A percentile compares a stretch with the other conserved stretches of the same genome.
These are phyloP conservation scores for Rhodotorula mucilaginosa DNA, from an alignment of 1,284 basidiomycete species.

Conservation along the genomic window DNA sequence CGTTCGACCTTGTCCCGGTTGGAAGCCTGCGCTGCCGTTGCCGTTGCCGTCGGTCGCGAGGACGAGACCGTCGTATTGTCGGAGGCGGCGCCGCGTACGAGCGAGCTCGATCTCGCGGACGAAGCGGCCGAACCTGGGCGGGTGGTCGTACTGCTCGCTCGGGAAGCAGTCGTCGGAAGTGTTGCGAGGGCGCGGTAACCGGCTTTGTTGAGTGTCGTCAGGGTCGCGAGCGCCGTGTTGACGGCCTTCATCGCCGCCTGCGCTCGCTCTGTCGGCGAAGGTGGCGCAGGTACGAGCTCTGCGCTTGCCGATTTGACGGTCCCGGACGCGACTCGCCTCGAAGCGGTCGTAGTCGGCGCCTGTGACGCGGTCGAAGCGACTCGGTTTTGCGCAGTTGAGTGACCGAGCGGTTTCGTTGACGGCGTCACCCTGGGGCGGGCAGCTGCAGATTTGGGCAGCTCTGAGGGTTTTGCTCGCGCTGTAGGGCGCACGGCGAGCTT, in stretches of 20 bases:
- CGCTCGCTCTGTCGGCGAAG: constrained; percentile 19
- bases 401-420: constrained; percentile 2
- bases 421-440: neutral
- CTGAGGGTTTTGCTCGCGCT: neutral
- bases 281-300: neutral
- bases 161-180: neutral
- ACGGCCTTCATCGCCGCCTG: constrained; percentile 52
- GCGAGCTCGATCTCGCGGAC: constrained; percentile 18
- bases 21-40: neutral
- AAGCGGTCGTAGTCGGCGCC: neutral
- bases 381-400: constrained; percentile 8
- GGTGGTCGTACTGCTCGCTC: neutral
- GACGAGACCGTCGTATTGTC: neutral
- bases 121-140: constrained; percentile 9
- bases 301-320: too few species aligned
- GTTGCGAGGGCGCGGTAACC: constrained; percentile 57
- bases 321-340: neutral
- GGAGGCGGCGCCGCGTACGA: neutral
- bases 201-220: constrained; percentile 58
- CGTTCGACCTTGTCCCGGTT: constrained; percentile 18
- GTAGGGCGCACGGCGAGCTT: neutral
- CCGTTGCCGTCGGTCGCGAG: neutral
- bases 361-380: neutral
- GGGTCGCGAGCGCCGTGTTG: constrained; percentile 60
- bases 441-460: neutral